Base-by-base conservation (phyloP, 2,329 filamentous ascomycete species). In the Penicillium sp. region DNA sequence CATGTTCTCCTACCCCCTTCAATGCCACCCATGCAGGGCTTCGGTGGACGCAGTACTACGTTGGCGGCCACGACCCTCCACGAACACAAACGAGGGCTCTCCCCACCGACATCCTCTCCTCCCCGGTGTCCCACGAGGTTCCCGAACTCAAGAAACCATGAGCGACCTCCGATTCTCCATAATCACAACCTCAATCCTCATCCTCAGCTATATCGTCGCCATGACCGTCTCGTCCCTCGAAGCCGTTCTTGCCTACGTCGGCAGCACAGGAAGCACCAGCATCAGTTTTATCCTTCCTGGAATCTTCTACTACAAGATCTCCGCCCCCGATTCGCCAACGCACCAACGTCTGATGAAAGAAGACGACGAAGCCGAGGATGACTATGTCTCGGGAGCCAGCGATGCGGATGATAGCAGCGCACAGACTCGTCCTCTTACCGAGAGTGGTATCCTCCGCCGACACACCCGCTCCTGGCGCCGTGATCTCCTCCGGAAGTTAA, bases 221-320 rank as follows among this genome's bases (percentile, higher is more conserved):
- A 91, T 99, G 81, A 96, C 92, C 0, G 93, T 99, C 3, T 91
- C 88, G 21, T 95, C 90, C 13, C 85, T 99, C 3, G 93, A 97
- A 74, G 90, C 91, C 51, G 93, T 99, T 0, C 85, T 99, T 0
- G 94, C 95, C 0, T 99, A 97, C 69, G 95, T 99, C 11, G 95
- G 95, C 44, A 93, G 90, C 70, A 99, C 95, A 0, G 95, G 95
- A 57, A 94, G 90, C 56, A 99, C 95, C 0, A 92, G 92, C 64
- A 99, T 99, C 71, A 96, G 92, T 64, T 99, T 99, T 75, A 98
- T 99, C 67, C 84, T 99, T 0, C 95, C 95, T 0, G 95, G 95
- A 0, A 80, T 99, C 4, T 99, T 99, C 77, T 99, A 98, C 78
- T 99, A 98, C 81, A 98, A 98, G 79, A 98, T 99, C 63, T 96